Base-by-base conservation (phyloP, 2,329 filamentous ascomycete species). In the Tolypocladium endophyticum region DNA sequence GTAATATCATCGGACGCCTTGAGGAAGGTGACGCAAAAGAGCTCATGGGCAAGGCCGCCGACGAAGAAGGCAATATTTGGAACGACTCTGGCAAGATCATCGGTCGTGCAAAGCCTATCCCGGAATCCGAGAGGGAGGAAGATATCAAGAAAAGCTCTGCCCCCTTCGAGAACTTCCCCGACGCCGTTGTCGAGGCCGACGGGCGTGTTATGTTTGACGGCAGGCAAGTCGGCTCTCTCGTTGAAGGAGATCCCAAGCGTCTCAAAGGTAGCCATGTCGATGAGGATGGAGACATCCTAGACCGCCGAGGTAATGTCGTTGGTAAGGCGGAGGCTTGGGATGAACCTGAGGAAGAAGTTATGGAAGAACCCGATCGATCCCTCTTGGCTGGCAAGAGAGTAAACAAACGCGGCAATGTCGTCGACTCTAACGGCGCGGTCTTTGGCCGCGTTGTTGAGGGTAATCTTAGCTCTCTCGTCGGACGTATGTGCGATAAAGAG, bases 301-400 rank as follows among this genome's bases (percentile, higher is more conserved):
- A 89, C 68, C 83, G 81, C 64, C 77, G 79, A n/a, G 87, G 87
- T 18, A 89, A 89, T 67, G 77, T 79, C 16, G 77, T 89, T 43
- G 87, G 87, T 36, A 83, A 80, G 61, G 86, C 85, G 3, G 86
- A 90, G 69, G 83, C 86, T 59, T 89, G 84, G 77, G 85, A 90
- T 63, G 76, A 78, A 45, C 72, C 72, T 9, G 73, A 75, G 45
- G 62, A 65, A 0, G 77, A 79, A 59, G 72, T 79, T 12, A 81
- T 85, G 69, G 79, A 81, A 61, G 77, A 81, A 0, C 80, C 80
- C 3, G 83, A 86, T 66, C 82, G 81, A 61, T 88, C 86, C 9
- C 76, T 81, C 52, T 78, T 87, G 6, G 86, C 87, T 25, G 87
- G 87, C 60, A 87, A 89, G 73, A 80, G 84, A 50, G 85, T 90